Base-by-base conservation (phyloP, 1,139 yeast species). In the Kurtzmaniella quercitrusa region DNA sequence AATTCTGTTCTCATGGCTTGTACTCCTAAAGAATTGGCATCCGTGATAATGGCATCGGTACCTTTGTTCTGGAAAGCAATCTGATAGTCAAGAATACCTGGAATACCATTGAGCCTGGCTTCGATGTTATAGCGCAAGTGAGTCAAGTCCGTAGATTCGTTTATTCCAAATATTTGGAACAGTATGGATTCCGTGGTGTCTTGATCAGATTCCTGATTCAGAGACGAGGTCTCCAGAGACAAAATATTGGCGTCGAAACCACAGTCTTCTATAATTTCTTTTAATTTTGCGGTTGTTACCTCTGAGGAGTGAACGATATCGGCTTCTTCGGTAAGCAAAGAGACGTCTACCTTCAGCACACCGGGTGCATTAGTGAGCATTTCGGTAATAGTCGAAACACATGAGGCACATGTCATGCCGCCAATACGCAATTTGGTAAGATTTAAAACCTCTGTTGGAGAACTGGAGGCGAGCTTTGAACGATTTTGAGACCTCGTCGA, bases 181-280 rank as follows among this genome's bases (percentile, higher is more conserved):
- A 54, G 54, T 3, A 59, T 48, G 30, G 59, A 59, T 26, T 68
- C 73, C 18, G 55, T 63, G 12, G 53, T 60, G 22, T 37, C 42
- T 2, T 17, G 7, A 33, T 47, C 53, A 5, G 47, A 50, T 2
- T 17, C 4, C 20, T 28, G 14, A n/a, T 9, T 11, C 15, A 18
- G 26, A 44, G 36, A 9, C 17, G 36, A 21, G 41, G 38, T 47
- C 40, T n/a, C 39, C 37, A 20, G 45, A 18, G 62, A 52, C n/a
- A 63, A 37, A 3, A 73, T 43, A 4, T 49, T 51, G 5, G 82
- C 82, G 36, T 81, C 91, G 53, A 87, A 87, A 7, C 95, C 96
- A 51, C 86, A 78, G 51, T 84, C 84, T 49, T 88, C 94, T 15
- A 89, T 73, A 6, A 73, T 60, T 20, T 70, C 74, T 26, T 19